phyloP scores from a whole-genome alignment of 2,329 filamentous ascomycete species.

The Neopestalotiopsis sp. region DNA sequence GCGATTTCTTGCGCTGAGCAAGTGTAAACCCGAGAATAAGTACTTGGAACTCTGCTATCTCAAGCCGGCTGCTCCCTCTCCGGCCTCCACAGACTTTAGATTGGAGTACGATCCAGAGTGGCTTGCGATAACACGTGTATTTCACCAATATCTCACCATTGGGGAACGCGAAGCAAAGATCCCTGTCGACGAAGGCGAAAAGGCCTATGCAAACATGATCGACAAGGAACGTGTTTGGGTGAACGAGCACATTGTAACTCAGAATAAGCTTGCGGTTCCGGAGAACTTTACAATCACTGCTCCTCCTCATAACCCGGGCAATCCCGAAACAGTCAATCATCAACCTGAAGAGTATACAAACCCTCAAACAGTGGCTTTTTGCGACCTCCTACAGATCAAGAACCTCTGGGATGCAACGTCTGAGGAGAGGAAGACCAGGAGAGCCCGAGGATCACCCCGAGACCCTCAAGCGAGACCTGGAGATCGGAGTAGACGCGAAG shows the following conservation, averaged over 20 bases:
- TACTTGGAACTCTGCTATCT: constrained; percentile 82
- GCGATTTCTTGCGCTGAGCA: constrained; percentile 88
- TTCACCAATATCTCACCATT: constrained; percentile 68
- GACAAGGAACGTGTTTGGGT: constrained; percentile 79
- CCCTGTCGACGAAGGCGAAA: constrained; percentile 69
- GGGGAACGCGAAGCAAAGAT: constrained; percentile 61
- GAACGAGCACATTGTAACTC: constrained; percentile 71
- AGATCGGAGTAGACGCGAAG: constrained; percentile 22
- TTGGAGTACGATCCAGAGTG: constrained; percentile 91
- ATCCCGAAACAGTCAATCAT: constrained; percentile 61
- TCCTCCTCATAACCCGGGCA: constrained; percentile 66
- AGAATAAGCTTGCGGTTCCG: constrained; percentile 70
- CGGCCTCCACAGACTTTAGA: constrained; percentile 41
- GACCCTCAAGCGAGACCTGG: constrained; percentile 31
- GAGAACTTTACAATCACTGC: constrained; percentile 80
- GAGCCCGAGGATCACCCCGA: constrained; percentile 60
- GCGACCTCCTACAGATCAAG: constrained; percentile 74
- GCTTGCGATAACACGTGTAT: constrained; percentile 89
- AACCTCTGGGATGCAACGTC: constrained; percentile 77
- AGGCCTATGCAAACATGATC: constrained; percentile 70
- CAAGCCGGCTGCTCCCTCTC: constrained; percentile 42
- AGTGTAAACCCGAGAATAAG: constrained; percentile 79
- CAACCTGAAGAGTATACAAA: constrained; percentile 84
- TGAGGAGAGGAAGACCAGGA: constrained; percentile 69
- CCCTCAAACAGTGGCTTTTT: constrained; percentile 81